phyloP scores from a whole-genome alignment of 164 flowering plant species.

The Umbilicus rupestris region DNA sequence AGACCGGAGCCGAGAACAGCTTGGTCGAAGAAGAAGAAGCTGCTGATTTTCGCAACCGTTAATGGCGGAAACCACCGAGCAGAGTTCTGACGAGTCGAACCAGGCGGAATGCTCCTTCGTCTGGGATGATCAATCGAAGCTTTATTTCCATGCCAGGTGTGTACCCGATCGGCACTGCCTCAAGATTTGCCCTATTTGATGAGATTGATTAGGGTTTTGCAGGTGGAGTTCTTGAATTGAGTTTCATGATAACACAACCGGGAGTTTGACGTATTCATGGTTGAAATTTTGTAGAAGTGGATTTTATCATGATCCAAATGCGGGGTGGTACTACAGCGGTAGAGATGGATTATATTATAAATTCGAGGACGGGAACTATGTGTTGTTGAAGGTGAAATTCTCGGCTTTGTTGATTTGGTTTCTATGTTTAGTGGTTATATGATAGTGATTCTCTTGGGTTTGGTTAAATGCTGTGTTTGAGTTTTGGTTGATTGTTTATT shows the following conservation, averaged over 20 bases:
- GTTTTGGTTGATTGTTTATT: not conserved
- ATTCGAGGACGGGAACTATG: slow-evolving; percentile 75
- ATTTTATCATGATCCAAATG: slow-evolving; percentile 82
- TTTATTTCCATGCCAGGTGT: slow-evolving; percentile 73
- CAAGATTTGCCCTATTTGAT: not conserved
- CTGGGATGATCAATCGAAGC: slow-evolving; percentile 72
- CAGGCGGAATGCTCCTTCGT: slow-evolving; percentile 26
- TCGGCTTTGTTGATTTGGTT: not conserved
- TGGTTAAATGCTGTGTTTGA: not conserved
- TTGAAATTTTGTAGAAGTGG: slow-evolving; percentile 51
- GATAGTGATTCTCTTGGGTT: not conserved
- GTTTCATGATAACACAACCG: not conserved
- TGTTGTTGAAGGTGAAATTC: slow-evolving; percentile 36
- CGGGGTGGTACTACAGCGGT: slow-evolving; percentile 82
- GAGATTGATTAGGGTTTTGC: not conserved
- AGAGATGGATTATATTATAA: slow-evolving; percentile 77
- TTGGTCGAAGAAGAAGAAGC: not conserved
- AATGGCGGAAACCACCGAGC: slow-evolving; percentile 39
- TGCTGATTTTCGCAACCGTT: not conserved
- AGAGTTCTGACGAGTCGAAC: slow-evolving; percentile 14
- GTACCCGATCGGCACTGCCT: not conserved
- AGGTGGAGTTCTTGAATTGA: not conserved
- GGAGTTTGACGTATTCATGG: not conserved
- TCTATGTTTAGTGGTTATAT: not conserved
- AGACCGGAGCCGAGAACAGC: not conserved